Evolutionary conservation across 306 rosid genomes (phyloP), one percentile per base, ranked within the genome.

Genomic region (Elaeagnus macrophylla): DNA sequence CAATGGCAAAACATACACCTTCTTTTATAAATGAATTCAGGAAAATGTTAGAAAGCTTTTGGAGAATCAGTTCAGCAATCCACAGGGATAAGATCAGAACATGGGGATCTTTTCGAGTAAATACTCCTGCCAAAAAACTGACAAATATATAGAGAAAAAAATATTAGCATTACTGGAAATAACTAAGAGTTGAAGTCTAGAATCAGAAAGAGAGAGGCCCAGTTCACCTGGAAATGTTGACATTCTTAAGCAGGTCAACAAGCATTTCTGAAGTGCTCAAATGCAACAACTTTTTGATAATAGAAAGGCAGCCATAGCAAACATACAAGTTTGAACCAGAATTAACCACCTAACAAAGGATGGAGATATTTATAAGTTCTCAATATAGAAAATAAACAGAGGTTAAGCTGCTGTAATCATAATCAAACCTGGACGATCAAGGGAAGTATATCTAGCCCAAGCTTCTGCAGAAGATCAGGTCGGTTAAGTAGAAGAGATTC

Each of bases 101-200:
- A 73, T 93, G 99, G 14, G 68, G 83, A 72, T 93, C 99, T 86
- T 87, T 93, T 68, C 95, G 82, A 63, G 95, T 79, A 67, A 88
- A 88, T 15, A 82, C 89, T 56, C 99, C 96, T 57, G 90, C 95
- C 63, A 93, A 64, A 79, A 93, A 87, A 67, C 99, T 93, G 94
- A 57, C 72, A 69, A 59, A 25, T 25, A 25, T 25, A 25, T 5
- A 62, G 36, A 63, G 54, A 68, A 13, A 60, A 73, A 64, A 54
- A 62, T 15, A 64, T 64, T 48, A 72, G 40, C 58, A 74, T 62
- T 40, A 65, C 43, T 8, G 12, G 70, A 69, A 74, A 60, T 63
- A 9, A 18, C 67, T 59, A 61, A 52, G 19, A 67, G 15, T 45
- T 53, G 38, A 11, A 37, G 48, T 25, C 51, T 18, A 39, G 10